These are phyloP conservation scores for Aspergillus unguis DNA, from an alignment of 2,329 filamentous ascomycete species.

Conservation along the genomic window DNA sequence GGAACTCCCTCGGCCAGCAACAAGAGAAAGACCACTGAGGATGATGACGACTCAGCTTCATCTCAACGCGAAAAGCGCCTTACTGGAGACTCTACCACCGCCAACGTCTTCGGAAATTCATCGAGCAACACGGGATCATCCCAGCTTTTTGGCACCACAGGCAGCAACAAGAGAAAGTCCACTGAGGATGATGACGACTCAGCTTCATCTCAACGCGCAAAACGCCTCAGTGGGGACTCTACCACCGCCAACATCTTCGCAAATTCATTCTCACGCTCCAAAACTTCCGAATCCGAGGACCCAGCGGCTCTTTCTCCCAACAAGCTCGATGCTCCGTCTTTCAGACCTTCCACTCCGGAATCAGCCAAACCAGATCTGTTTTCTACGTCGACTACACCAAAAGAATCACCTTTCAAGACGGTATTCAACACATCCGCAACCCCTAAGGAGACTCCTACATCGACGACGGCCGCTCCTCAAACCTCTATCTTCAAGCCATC, in stretches of 20 bases:
- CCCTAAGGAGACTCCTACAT: slow-evolving; percentile 11
- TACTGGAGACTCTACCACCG: slow-evolving; percentile 8
- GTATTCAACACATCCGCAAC: slow-evolving; percentile 15
- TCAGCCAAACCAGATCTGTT: slow-evolving; percentile 16
- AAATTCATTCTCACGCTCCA: slow-evolving; percentile 27
- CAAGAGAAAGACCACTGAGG: slow-evolving; percentile 23
- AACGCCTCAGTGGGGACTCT: slow-evolving; percentile 24
- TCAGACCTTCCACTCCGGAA: slow-evolving; percentile 20
- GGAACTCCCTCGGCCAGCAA: slow-evolving; percentile 7
- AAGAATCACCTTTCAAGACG: slow-evolving; percentile 22
- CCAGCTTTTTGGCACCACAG: slow-evolving; percentile 19
- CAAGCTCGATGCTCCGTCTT: slow-evolving; percentile 4
- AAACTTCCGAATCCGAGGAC: slow-evolving; percentile 16
- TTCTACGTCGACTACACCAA: slow-evolving; percentile 19
- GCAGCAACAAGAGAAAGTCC: slow-evolving; percentile 20
- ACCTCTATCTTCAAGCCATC: slow-evolving; percentile 14
- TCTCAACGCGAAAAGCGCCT: slow-evolving; percentile 18
- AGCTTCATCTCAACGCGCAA: slow-evolving; percentile 8
- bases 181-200: slow-evolving; percentile 18
- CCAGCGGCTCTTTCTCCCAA: slow-evolving; percentile 6
- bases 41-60: slow-evolving; percentile 11
- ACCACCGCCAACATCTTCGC: slow-evolving; percentile 32
- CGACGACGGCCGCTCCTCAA: slow-evolving; percentile 13
- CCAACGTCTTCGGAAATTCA: slow-evolving; percentile 21
- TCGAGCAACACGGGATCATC: slow-evolving; percentile 11